Percentiles rank a stretch among this genome's conserved stretches.
Evolutionary conservation across 2,329 filamentous ascomycete species (phyloP).

Genomic region (Chaetomium sp.): DNA sequence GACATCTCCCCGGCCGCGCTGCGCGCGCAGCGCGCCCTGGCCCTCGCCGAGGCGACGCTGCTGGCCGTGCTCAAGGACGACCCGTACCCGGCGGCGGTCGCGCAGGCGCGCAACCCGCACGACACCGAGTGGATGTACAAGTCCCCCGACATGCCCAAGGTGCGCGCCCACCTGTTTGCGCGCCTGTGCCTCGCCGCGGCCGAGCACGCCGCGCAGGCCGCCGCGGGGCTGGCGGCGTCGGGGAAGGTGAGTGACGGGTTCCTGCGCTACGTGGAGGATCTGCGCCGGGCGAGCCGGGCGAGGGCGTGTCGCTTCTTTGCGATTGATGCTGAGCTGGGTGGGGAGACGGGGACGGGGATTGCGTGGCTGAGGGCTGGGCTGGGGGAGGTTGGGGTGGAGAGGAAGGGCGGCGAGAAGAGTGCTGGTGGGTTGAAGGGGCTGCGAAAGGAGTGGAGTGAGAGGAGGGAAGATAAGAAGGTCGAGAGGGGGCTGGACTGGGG

Average conservation of each 20-base stretch:
- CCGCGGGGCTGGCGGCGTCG: constrained; percentile 43
- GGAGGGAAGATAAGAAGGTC: constrained; percentile 75
- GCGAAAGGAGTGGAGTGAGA: constrained; percentile 75
- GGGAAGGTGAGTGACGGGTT: constrained; percentile 65
- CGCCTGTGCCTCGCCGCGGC: constrained; percentile 83
- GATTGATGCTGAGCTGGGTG: constrained; percentile 81
- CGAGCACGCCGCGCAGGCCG: constrained; percentile 79
- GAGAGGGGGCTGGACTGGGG: constrained; percentile 77
- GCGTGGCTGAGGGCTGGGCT: constrained; percentile 82
- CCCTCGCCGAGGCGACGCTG: constrained; percentile 85
- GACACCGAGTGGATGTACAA: constrained; percentile 98
- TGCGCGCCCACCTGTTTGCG: constrained; percentile 84
- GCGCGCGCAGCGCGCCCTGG: constrained; percentile 63
- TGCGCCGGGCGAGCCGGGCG: constrained; percentile 74
- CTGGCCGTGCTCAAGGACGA: constrained; percentile 93
- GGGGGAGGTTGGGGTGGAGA: constrained; percentile 70
- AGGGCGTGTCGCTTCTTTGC: constrained; percentile 90
- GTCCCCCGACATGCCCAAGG: constrained; percentile 82
- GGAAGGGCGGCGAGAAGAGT: constrained; percentile 50
- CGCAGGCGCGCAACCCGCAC: constrained; percentile 77
- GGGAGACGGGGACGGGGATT: constrained; percentile 80
- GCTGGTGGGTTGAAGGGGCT: constrained; percentile 57
- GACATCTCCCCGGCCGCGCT: constrained; percentile 58
- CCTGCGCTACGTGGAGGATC: constrained; percentile 72
- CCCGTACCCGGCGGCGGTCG: constrained; percentile 80